These are phyloP conservation scores for Pseudocercospora pini-densiflorae DNA, from an alignment of 2,329 filamentous ascomycete species.

Conservation along the genomic window DNA sequence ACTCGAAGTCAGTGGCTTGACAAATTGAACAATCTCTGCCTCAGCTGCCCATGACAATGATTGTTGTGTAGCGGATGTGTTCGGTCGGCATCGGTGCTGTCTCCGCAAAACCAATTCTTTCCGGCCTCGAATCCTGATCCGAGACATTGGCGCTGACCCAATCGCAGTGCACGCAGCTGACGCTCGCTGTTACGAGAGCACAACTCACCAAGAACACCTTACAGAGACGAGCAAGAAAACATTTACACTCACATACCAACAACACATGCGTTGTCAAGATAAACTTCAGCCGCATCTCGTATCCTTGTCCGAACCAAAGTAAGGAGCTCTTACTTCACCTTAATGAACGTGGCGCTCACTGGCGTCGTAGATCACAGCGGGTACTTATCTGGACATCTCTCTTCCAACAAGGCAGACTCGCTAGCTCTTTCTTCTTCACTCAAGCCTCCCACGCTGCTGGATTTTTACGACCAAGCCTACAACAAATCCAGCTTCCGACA, in stretches of 20 bases:
- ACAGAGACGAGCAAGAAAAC: not conserved
- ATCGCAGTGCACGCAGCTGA: not conserved
- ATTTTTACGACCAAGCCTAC: not conserved
- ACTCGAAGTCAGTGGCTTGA: too few relatives aligned
- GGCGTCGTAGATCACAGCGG: constrained; percentile 6
- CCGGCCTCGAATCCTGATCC: not conserved
- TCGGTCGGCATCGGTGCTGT: not conserved
- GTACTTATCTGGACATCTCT: constrained; percentile 10
- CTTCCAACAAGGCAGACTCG: not conserved
- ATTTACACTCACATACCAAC: not conserved
- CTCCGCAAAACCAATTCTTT: not conserved
- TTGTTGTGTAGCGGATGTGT: not conserved
- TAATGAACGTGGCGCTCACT: not conserved
- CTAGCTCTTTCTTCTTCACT: not conserved
- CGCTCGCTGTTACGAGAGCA: too few relatives aligned
- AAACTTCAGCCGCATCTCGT: constrained; percentile 7
- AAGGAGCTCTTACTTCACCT: constrained; percentile 5
- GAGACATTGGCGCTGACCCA: not conserved
- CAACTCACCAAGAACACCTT: not conserved
- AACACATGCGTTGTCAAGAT: constrained; percentile 7
- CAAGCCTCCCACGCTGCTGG: not conserved
- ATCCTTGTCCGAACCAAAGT: not conserved
- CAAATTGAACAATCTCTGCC: too few relatives aligned
- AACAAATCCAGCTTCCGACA: not conserved
- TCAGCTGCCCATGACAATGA: too few relatives aligned